Conservation (phyloP, 108 stramenopile genomes). For the Schizochytrium sp. region DNA sequence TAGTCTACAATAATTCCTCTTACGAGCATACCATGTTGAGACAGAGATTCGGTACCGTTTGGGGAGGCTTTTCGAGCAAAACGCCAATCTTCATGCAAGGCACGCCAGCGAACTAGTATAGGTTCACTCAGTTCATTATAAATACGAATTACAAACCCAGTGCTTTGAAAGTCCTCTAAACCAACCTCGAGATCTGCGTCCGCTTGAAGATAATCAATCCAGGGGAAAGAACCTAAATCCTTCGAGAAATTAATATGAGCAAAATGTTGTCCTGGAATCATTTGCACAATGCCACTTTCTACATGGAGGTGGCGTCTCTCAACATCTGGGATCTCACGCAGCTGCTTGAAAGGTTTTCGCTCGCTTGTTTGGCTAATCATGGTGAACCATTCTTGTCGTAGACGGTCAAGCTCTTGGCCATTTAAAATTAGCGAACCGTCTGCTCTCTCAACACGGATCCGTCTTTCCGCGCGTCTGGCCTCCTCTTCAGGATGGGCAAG, state of each 20-base stretch:
- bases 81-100: neutral
- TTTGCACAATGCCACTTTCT: neutral
- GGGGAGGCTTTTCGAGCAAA: neutral
- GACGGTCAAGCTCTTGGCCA: constrained; percentile 4
- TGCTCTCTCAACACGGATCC: neutral
- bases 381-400: neutral
- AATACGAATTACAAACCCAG: neutral
- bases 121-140: neutral
- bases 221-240: neutral
- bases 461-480: neutral
- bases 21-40: neutral
- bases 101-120: neutral
- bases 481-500: neutral
- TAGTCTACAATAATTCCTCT: neutral
- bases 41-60: neutral
- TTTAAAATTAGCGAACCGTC: neutral
- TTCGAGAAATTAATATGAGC: neutral
- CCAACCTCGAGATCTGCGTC: neutral
- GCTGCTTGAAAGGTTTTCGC: neutral
- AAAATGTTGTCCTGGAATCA: neutral
- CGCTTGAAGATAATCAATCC: neutral
- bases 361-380: neutral
- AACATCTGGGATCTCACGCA: neutral
- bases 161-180: neutral
- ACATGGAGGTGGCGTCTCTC: neutral